phyloP scores from a whole-genome alignment of 345 rosid genomes.

The Eucalyptus grandis region DNA sequence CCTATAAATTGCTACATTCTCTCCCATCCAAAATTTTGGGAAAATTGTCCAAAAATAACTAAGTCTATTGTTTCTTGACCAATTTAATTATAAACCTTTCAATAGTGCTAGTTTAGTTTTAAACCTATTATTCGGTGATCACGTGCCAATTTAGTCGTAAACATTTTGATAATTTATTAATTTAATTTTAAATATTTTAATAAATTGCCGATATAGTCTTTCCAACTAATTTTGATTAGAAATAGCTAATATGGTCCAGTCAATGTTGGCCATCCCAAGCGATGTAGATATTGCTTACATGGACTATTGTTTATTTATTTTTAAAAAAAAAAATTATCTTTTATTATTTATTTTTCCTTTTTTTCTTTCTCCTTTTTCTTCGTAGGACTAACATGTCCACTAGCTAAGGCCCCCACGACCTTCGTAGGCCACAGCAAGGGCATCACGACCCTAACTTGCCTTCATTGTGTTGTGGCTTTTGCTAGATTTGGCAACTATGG shows the following conservation, averaged over 20 bases:
- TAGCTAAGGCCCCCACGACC: rapidly evolving
- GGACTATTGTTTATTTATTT: too few relatives aligned
- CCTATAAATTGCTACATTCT: neutral
- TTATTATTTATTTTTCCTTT: too few relatives aligned
- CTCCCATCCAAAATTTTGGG: neutral
- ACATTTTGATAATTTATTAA: too few relatives aligned
- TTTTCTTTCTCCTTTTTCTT: too few relatives aligned
- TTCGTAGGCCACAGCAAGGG: neutral
- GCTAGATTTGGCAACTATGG: too few relatives aligned
- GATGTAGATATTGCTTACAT: rapidly evolving
- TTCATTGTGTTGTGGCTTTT: neutral
- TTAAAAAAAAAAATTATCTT: too few relatives aligned
- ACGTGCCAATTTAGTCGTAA: rapidly evolving
- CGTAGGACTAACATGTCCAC: rapidly evolving
- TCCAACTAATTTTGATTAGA: too few relatives aligned
- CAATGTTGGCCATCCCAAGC: too few relatives aligned
- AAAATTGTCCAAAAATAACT: neutral
- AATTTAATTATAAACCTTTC: too few relatives aligned
- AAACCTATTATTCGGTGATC: too few relatives aligned
- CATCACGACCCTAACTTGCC: rapidly evolving
- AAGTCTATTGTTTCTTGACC: rapidly evolving
- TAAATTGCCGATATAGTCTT: neutral
- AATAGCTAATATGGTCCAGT: neutral
- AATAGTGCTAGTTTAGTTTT: too few relatives aligned
- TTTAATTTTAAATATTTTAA: rapidly evolving